A percentile compares a stretch with the other conserved stretches of the same genome.
These are phyloP conservation scores for Tricholoma flavovirens DNA, from an alignment of 768 basidiomycete species.

Conservation along the genomic window DNA sequence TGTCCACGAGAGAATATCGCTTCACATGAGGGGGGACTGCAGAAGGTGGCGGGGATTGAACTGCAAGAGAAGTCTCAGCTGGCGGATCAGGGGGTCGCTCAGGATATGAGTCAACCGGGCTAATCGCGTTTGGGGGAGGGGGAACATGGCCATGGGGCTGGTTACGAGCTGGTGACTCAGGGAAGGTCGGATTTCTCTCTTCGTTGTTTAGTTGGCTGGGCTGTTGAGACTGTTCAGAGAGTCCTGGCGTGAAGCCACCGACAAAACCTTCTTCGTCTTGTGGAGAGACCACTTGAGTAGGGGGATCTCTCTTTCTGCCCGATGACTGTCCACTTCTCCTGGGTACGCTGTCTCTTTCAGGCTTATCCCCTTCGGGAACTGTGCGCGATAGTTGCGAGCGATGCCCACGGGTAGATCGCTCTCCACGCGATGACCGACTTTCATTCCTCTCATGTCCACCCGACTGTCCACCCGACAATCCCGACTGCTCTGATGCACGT, in stretches of 20 bases:
- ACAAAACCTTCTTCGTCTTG: slow-evolving; percentile 40
- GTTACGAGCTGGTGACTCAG: slow-evolving; percentile 5
- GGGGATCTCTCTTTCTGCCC: slow-evolving; percentile 29
- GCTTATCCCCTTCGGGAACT: slow-evolving; percentile 32
- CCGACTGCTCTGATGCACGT: slow-evolving; percentile 40
- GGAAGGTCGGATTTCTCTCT: slow-evolving; percentile 10
- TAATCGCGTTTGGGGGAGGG: slow-evolving; percentile 1
- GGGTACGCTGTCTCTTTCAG: slow-evolving; percentile 33
- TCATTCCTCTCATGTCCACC: slow-evolving; percentile 46
- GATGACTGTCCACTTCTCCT: slow-evolving; percentile 37
- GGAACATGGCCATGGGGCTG: slow-evolving; percentile 9
- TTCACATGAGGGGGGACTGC: slow-evolving; percentile 64
- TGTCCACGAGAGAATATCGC: slow-evolving; percentile 76
- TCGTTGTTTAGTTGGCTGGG: slow-evolving; percentile 11
- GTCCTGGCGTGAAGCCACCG: slow-evolving; percentile 41
- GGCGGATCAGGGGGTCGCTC: slow-evolving; percentile 5
- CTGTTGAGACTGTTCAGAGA: slow-evolving; percentile 10
- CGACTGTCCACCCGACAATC: slow-evolving; percentile 17
- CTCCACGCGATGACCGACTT: slow-evolving; percentile 51
- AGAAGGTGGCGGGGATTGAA: slow-evolving; percentile 15
- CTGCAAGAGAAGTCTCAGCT: slow-evolving; percentile 10
- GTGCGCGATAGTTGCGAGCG: slow-evolving; percentile 44
- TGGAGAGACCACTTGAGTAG: slow-evolving; percentile 17
- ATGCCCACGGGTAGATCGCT: slow-evolving; percentile 40
- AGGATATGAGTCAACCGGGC: slow-evolving; percentile 3